Evolutionary conservation across 1,284 basidiomycete genomes (phyloP).

Genomic region (Rhizoctonia solani): DNA sequence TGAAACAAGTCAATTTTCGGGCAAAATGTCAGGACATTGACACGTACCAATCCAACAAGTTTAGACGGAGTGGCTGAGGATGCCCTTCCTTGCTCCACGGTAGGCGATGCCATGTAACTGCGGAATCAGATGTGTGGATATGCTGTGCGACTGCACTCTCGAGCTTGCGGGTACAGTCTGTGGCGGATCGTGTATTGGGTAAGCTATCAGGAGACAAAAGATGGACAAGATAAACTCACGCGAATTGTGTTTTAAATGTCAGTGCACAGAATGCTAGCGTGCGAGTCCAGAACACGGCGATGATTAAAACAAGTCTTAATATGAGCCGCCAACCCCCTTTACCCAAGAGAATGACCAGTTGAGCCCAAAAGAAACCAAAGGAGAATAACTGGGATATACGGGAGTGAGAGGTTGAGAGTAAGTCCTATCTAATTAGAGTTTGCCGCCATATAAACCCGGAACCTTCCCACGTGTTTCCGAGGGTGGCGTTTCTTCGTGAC

Average conservation of each 20-base stretch:
- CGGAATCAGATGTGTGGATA: conserved; percentile 1
- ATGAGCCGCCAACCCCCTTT: conserved; percentile 8
- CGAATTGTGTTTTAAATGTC: background rate
- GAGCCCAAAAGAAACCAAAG: conserved; percentile 33
- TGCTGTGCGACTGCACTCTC: background rate
- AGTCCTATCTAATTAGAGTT: conserved; percentile 21
- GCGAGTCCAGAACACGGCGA: background rate
- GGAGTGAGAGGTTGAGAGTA: conserved; percentile 29
- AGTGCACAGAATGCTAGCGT: no score
- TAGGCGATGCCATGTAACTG: conserved; percentile 22
- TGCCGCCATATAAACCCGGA: conserved; percentile 31
- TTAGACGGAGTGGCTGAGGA: conserved; percentile 27
- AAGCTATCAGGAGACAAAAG: background rate
- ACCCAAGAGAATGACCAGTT: conserved; percentile 34
- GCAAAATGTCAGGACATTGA: background rate
- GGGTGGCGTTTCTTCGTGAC: conserved; percentile 21
- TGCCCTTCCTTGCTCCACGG: conserved; percentile 12
- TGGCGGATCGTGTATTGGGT: background rate
- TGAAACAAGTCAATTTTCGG: background rate
- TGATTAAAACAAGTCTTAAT: conserved; percentile 17
- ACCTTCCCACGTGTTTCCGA: conserved; percentile 27
- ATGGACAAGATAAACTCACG: background rate
- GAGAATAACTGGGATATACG: conserved; percentile 29
- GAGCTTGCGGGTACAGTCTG: background rate
- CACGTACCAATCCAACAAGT: conserved; percentile 12